These are phyloP conservation scores for Epichloe bromicola DNA, from an alignment of 2,329 filamentous ascomycete genomes.

Conservation along the genomic window DNA sequence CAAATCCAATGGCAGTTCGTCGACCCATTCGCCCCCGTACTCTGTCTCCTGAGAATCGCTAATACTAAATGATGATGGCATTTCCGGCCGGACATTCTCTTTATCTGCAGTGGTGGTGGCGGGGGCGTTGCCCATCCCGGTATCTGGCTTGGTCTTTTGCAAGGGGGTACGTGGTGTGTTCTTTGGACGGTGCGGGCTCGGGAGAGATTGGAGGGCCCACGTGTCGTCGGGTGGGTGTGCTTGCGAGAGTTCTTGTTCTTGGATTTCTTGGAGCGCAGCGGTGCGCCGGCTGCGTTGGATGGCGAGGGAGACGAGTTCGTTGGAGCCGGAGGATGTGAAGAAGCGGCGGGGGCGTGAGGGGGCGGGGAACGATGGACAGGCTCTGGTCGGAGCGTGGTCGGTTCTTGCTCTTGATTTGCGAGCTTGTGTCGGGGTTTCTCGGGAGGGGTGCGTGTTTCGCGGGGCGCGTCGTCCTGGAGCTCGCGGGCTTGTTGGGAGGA, in stretches of 20 bases:
- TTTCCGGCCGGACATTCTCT: slow-evolving; percentile 12
- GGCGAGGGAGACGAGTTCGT: slow-evolving; percentile 21
- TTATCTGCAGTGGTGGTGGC: slow-evolving; percentile 9
- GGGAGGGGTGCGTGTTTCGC: neutral
- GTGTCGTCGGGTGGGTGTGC: neutral
- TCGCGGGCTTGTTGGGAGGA: slow-evolving; percentile 43
- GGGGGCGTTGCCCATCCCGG: neutral
- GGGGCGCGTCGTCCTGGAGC: slow-evolving; percentile 26
- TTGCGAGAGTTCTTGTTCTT: slow-evolving; percentile 15
- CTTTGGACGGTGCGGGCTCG: neutral
- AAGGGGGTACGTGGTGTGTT: neutral
- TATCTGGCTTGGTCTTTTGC: neutral
- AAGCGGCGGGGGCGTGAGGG: slow-evolving; percentile 14
- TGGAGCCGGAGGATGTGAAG: slow-evolving; percentile 25
- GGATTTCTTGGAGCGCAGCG: slow-evolving; percentile 18
- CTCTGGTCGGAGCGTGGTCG: slow-evolving; percentile 2
- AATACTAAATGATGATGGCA: neutral
- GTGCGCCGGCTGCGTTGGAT: slow-evolving; percentile 22
- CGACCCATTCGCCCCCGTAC: slow-evolving; percentile 26
- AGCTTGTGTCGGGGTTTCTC: neutral
- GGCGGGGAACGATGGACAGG: slow-evolving; percentile 3
- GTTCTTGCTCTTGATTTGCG: slow-evolving; percentile 7
- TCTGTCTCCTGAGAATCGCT: slow-evolving; percentile 24
- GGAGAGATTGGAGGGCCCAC: neutral
- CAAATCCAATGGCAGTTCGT: slow-evolving; percentile 22